phyloP scores from a whole-genome alignment of 768 basidiomycete species.

The Russula foetens region DNA sequence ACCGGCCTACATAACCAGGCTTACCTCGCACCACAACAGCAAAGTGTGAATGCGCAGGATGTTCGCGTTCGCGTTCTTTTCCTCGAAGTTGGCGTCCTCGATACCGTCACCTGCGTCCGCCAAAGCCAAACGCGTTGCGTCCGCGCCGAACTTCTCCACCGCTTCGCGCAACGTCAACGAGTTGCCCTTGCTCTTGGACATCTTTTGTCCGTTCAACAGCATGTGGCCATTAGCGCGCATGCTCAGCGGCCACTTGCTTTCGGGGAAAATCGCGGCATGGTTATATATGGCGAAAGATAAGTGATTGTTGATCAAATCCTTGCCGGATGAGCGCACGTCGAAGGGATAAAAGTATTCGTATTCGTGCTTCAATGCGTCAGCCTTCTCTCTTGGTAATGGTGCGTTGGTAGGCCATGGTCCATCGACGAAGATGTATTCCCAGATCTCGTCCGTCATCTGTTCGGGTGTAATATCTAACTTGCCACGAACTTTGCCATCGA shows the following conservation, averaged over 20 bases:
- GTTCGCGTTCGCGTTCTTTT: slow-evolving; percentile 95
- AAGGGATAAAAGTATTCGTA: slow-evolving; percentile 98
- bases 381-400: slow-evolving; percentile 66
- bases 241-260: slow-evolving; percentile 83
- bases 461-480: slow-evolving; percentile 79
- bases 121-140: slow-evolving; percentile 83
- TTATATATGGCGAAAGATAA: slow-evolving; percentile 91
- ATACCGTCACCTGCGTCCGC: slow-evolving; percentile 97
- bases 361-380: slow-evolving; percentile 78
- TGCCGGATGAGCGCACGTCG: slow-evolving; percentile 95
- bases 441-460: slow-evolving; percentile 95
- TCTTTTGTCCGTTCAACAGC: slow-evolving; percentile 97
- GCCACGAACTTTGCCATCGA: slow-evolving; percentile 74
- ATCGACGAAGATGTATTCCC: slow-evolving; percentile 86
- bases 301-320: slow-evolving; percentile 94
- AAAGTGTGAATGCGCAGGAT: slow-evolving; percentile 90
- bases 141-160: slow-evolving; percentile 93
- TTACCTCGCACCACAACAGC: slow-evolving; percentile 84
- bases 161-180: slow-evolving; percentile 84
- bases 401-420: slow-evolving; percentile 66
- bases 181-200: slow-evolving; percentile 97
- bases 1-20: slow-evolving; percentile 19
- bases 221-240: slow-evolving; percentile 96
- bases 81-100: slow-evolving; percentile 99
- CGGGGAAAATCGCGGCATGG: slow-evolving; percentile 88